Conservation (phyloP, 2,329 filamentous ascomycete genomes). For the Mycocentrospora acerina region DNA sequence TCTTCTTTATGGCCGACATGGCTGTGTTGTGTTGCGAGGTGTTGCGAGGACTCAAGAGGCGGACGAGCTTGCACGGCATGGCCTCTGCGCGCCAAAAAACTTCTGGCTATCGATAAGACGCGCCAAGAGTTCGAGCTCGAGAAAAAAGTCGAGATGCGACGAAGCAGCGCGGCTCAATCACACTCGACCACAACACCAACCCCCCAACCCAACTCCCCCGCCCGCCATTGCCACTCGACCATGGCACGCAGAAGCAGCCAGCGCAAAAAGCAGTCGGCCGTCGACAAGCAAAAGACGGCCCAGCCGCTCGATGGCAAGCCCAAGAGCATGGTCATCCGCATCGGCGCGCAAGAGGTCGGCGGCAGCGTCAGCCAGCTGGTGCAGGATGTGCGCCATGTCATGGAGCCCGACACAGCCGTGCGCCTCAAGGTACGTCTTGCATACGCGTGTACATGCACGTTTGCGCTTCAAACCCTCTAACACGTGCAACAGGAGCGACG, state of each 20-base stretch:
- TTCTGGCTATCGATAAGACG: constrained; percentile 10
- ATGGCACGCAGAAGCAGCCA: constrained; percentile 37
- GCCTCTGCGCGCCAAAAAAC: constrained; percentile 13
- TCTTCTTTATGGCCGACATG: constrained; percentile 47
- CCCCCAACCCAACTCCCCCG: constrained; percentile 1
- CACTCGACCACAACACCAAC: not conserved
- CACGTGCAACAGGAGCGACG: constrained; percentile 67
- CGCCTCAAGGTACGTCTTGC: constrained; percentile 66
- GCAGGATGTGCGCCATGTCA: constrained; percentile 85
- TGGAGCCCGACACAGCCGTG: constrained; percentile 92
- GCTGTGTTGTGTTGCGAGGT: constrained; percentile 4
- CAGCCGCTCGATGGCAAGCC: constrained; percentile 69
- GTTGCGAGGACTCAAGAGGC: no score
- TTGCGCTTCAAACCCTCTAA: not conserved
- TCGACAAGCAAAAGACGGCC: constrained; percentile 46
- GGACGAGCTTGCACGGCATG: no score
- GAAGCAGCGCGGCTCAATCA: constrained; percentile 2
- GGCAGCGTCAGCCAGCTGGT: constrained; percentile 89
- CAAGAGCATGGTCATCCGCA: constrained; percentile 98
- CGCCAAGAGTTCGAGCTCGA: constrained; percentile 23
- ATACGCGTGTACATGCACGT: constrained; percentile 64
- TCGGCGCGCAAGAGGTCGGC: constrained; percentile 91
- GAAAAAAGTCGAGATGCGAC: constrained; percentile 16
- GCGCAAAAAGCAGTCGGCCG: constrained; percentile 36
- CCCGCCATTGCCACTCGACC: constrained; percentile 8